A percentile compares a stretch with the other conserved stretches of the same genome.
phyloP scores from a whole-genome alignment of 2,329 filamentous ascomycete species.

The Botrytis galanthina region DNA sequence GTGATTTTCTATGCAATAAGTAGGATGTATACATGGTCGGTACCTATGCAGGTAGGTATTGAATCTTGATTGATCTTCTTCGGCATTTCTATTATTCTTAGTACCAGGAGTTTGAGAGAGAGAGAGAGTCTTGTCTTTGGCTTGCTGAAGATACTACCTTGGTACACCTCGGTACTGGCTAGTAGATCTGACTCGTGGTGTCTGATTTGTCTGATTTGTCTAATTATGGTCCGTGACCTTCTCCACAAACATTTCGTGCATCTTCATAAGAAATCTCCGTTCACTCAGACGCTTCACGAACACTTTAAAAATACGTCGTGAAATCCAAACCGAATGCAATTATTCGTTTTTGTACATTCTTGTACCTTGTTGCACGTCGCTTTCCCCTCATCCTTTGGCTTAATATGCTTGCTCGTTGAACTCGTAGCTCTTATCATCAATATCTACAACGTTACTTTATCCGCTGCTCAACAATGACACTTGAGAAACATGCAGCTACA shows the following conservation, averaged over 20 bases:
- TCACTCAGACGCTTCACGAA: background rate
- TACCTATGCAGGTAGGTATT: too few relatives aligned
- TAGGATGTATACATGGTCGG: too few relatives aligned
- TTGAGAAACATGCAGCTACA: constrained; percentile 13
- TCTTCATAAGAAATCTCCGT: constrained; percentile 11
- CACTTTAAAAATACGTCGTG: background rate
- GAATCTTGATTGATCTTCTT: background rate
- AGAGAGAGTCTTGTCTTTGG: background rate
- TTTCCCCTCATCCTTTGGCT: background rate
- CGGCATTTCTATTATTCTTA: background rate
- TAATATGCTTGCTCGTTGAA: background rate
- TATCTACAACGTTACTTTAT: constrained; percentile 17
- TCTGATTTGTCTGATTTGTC: background rate
- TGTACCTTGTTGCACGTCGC: background rate
- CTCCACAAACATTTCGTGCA: background rate
- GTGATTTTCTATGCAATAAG: background rate
- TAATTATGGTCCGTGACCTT: background rate
- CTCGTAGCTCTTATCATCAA: background rate
- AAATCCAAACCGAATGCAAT: background rate
- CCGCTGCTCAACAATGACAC: background rate
- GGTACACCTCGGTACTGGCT: background rate
- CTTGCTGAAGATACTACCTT: background rate
- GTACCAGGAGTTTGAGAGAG: background rate
- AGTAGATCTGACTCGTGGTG: background rate
- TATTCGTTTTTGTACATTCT: background rate